A percentile compares a stretch with the other conserved stretches of the same genome.
phyloP scores from a whole-genome alignment of 768 basidiomycete species.

The Termitomyces heimii region DNA sequence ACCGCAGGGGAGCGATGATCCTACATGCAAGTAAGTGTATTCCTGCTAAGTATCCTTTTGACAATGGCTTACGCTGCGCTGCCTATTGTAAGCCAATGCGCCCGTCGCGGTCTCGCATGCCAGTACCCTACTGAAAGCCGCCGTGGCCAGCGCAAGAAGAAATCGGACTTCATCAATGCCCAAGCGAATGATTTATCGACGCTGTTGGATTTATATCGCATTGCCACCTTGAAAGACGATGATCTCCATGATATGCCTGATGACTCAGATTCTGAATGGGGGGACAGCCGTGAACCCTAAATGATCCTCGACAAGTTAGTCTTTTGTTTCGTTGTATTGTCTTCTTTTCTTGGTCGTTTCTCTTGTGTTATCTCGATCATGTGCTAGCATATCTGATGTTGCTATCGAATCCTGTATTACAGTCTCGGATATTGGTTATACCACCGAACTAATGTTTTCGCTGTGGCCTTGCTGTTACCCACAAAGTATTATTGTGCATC shows the following conservation, averaged over 20 bases:
- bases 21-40: constrained; percentile 44
- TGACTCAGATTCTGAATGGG: background rate
- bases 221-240: background rate
- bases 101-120: constrained; percentile 6
- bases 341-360: background rate
- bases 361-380: background rate
- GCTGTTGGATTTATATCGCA: background rate
- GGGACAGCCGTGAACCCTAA: background rate
- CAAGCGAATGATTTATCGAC: background rate
- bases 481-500: background rate
- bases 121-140: constrained; percentile 11
- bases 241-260: background rate
- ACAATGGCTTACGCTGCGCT: background rate
- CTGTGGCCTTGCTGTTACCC: background rate
- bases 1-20: constrained; percentile 27
- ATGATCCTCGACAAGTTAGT: background rate
- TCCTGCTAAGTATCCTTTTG: background rate
- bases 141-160: constrained; percentile 10
- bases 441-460: background rate
- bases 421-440: background rate
- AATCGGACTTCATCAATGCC: background rate
- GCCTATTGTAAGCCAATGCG: constrained; percentile 6
- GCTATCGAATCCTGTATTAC: background rate
- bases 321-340: background rate
- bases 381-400: background rate